Percentiles rank a stretch among this genome's conserved stretches.
These are phyloP conservation scores for Pulveroboletus sp. DNA, from an alignment of 768 basidiomycete genomes.

Conservation along the genomic window DNA sequence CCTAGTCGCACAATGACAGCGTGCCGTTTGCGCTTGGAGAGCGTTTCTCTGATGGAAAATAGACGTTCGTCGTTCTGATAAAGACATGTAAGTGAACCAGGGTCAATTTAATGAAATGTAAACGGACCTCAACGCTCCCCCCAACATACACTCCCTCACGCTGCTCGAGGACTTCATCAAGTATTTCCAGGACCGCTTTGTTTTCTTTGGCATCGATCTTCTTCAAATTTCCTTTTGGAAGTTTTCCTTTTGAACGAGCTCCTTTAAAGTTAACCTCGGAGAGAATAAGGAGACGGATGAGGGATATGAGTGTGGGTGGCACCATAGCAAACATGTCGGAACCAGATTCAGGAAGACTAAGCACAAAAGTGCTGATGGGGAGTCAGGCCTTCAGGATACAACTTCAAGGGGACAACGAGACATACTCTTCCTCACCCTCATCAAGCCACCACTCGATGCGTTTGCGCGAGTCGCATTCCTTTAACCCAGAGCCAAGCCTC, in stretches of 20 bases:
- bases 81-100: not conserved
- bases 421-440: conserved; percentile 85
- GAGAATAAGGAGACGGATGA: conserved; percentile 62
- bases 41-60: conserved; percentile 20
- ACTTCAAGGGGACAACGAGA: conserved; percentile 6
- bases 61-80: conserved; percentile 51
- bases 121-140: conserved; percentile 41
- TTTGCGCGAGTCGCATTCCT: conserved; percentile 9
- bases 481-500: conserved; percentile 6
- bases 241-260: conserved; percentile 57
- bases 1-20: conserved; percentile 76
- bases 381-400: not conserved
- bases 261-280: conserved; percentile 58
- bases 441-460: conserved; percentile 95
- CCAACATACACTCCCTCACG: conserved; percentile 43
- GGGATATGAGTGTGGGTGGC: conserved; percentile 59
- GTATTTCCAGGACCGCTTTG: conserved; percentile 40
- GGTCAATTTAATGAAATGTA: not conserved
- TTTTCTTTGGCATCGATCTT: conserved; percentile 6
- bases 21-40: conserved; percentile 48
- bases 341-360: conserved; percentile 31
- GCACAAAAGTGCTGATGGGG: conserved; percentile 8
- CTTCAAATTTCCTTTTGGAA: conserved; percentile 63
- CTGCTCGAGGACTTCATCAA: conserved; percentile 45
- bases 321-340: conserved; percentile 55